Base-by-base conservation (phyloP, 2,329 filamentous ascomycete genomes). In the Xylariomycetidae sp. region DNA sequence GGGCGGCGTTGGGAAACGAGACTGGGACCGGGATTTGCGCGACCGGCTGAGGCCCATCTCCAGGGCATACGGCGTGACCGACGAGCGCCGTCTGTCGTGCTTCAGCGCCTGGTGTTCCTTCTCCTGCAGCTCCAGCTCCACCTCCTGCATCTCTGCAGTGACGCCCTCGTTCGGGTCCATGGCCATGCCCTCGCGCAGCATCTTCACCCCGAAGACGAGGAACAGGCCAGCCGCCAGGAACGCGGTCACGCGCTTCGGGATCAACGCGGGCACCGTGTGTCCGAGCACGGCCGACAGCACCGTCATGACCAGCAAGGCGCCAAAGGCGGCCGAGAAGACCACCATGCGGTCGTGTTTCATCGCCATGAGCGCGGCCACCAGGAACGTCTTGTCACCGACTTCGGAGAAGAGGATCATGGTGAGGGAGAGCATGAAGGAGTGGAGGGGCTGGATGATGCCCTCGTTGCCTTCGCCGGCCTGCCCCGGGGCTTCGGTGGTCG, bases 321-420 rank as follows among this genome's bases (percentile, higher is more conserved):
- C 79, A 50, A 95, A 90, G n/a, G 92, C 92, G 6, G 92, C 88
- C 2, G 86, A 85, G 64, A 98, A 98, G 41, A 98, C 92, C 10
- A 96, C 74, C 44, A 95, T 68, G 32, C 92, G 82, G 42, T 92
- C 84, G 53, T 98, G 90, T 58, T 95, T 92, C 92, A 98, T 98
- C 10, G 92, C 92, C 92, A 98, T 98, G 13, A 98, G 76, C 6
- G 89, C 90, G 6, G 92, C 92, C 15, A 98, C 87, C 26, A 98
- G 73, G 68, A 98, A 98, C 0, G 92, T 98, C 67, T 98, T 98
- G 74, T 98, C 92, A 43, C 92, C 92, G 50, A 98, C 79, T 59
- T 98, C 92, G 29, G 90, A 95, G 50, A 96, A 83, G 42, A 96
- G 68, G 51, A 98, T 98, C 92, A 96, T 98, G 37, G 89, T 90